Evolutionary conservation across 768 basidiomycete genomes (phyloP).

Genomic region (Candolleomyces aberdarensis): DNA sequence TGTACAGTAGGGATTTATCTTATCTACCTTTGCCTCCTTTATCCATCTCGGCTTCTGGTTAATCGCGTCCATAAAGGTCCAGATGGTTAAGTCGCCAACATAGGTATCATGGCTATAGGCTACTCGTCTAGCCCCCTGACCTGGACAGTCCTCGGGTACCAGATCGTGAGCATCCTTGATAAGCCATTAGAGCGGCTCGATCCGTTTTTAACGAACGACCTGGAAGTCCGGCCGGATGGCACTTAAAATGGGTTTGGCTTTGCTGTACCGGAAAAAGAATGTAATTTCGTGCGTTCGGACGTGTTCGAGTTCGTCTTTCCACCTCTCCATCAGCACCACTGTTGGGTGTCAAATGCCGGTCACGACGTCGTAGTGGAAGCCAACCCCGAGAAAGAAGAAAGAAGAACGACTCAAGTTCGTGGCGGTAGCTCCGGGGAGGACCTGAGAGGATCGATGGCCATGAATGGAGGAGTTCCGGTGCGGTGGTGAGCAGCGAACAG

Average conservation of each 20-base stretch:
- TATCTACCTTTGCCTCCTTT: too few species aligned
- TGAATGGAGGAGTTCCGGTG: slow-evolving; percentile 27
- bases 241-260: not conserved
- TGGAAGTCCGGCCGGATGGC: not conserved
- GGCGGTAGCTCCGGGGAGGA: slow-evolving; percentile 10
- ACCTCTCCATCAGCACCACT: too few species aligned
- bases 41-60: not conserved
- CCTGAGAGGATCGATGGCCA: slow-evolving; percentile 22
- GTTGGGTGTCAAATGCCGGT: not conserved
- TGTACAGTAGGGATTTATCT: too few species aligned
- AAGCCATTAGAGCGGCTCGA: not conserved
- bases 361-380: slow-evolving; percentile 8
- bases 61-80: not conserved
- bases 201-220: not conserved
- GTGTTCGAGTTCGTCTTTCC: too few species aligned
- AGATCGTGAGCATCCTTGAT: not conserved
- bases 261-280: too few species aligned
- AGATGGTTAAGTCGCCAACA: not conserved
- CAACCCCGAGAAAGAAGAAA: slow-evolving; percentile 19
- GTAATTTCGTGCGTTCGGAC: too few species aligned
- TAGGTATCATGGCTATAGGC: not conserved
- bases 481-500: slow-evolving; percentile 4
- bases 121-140: not conserved
- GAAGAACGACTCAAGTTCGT: slow-evolving; percentile 22
- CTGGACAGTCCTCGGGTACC: not conserved